A percentile compares a stretch with the other conserved stretches of the same genome.
These are phyloP conservation scores for Penicillium lividum DNA, from an alignment of 495 filamentous ascomycete genomes.

Conservation along the genomic window DNA sequence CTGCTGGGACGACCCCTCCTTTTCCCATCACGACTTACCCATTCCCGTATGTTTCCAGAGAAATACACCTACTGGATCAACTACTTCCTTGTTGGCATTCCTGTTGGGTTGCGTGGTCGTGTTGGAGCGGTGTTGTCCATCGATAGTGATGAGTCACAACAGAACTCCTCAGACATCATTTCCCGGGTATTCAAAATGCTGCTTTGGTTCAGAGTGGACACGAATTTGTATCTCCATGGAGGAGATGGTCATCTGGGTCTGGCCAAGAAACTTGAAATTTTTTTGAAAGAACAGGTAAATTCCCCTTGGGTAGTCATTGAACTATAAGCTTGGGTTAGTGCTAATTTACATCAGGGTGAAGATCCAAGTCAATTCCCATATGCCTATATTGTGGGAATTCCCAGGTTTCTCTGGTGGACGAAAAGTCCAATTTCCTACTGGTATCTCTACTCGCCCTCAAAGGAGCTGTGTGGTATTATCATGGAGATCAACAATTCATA, in stretches of 20 bases:
- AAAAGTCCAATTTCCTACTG: constrained; percentile 81
- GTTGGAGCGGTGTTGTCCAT: constrained; percentile 18
- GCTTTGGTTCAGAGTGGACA: constrained; percentile 23
- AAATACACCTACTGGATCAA: constrained; percentile 17
- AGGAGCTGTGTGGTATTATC: constrained; percentile 62
- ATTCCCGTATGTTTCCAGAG: constrained; percentile 16
- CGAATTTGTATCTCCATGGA: constrained; percentile 17
- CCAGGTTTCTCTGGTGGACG: constrained; percentile 69
- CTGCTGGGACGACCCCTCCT: constrained; percentile 19
- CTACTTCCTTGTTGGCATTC: constrained; percentile 24
- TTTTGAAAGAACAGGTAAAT: constrained; percentile 6
- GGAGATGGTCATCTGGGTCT: constrained; percentile 19
- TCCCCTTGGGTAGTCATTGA: too few relatives aligned
- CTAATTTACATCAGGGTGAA: constrained; percentile 12
- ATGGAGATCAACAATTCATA: constrained; percentile 81
- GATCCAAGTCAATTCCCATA: constrained; percentile 38
- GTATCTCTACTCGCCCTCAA: constrained; percentile 67
- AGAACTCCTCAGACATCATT: not conserved
- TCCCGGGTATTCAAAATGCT: not conserved
- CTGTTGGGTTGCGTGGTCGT: constrained; percentile 21
- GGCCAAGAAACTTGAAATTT: constrained; percentile 18
- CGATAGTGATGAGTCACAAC: constrained; percentile 9
- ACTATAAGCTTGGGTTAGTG: too few relatives aligned
- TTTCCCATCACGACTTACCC: constrained; percentile 16
- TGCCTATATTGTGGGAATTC: constrained; percentile 70